Evolutionary conservation across 75 land plant genomes (phyloP), one percentile per base, ranked within the genome.

Genomic region (Sequoia sempervirens): DNA sequence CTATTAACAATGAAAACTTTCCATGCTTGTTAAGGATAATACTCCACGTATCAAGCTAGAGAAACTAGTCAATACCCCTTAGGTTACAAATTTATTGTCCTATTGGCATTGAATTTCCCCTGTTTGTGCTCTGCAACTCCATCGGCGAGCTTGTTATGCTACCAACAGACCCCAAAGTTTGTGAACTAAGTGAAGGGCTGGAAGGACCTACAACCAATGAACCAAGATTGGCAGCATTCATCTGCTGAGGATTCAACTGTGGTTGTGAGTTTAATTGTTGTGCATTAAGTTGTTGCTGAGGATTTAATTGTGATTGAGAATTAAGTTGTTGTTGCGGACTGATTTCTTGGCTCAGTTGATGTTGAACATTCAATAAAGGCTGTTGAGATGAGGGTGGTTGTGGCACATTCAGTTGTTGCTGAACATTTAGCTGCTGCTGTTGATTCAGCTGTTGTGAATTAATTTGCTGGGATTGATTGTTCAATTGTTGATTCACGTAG

Each of bases 181-280:
- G 99, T 3, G 97, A 92, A 83, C 94, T 93, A 80, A 91, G 86
- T 83, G 91, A 93, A 32, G 97, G 97, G 81, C 97, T 95, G 53
- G 92, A 89, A 53, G 95, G 97, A 46, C 92, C 86, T 56, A 84
- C 90, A 74, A 89, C 90, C 3, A 89, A 66, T 69, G 92, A 87
- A 64, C 90, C 94, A 45, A 88, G 83, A 81, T 89, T 90, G n/a
- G 91, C 91, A 75, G 82, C 89, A 79, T 79, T 86, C 79, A 89
- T 79, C 80, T 83, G 87, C 80, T 69, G 86, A 30, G 47, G 64
- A 84, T 83, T 70, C 61, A 83, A 52, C 40, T 75, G 86, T 54
- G 88, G 87, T 56, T 85, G 91, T 89, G 94, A 89, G 37, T 82
- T 86, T 23, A 74, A 82, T 40, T 85, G 86, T 47, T 87, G 85